Conservation (phyloP, 768 basidiomycete genomes). For the Termitomyces sp. region DNA sequence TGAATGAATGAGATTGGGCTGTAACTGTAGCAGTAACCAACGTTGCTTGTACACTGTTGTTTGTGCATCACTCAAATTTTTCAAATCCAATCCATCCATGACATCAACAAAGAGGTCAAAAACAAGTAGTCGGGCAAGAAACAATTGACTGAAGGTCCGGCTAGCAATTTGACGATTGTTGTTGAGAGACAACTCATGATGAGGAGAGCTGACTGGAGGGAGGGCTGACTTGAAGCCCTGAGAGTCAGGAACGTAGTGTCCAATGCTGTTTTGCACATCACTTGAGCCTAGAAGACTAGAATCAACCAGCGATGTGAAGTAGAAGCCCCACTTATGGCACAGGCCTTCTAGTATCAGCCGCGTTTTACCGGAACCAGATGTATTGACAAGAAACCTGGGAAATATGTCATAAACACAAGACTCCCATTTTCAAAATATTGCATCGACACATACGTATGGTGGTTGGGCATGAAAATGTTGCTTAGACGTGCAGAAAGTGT, state of each 20-base stretch:
- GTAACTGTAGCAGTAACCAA: conserved; percentile 38
- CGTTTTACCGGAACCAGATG: conserved; percentile 43
- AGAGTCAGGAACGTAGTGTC: conserved; percentile 29
- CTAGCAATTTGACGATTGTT: conserved; percentile 31
- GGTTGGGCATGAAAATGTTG: conserved; percentile 38
- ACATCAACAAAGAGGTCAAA: conserved; percentile 31
- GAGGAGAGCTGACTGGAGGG: conserved; percentile 23
- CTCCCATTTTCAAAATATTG: not conserved
- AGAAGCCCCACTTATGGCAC: conserved; percentile 40
- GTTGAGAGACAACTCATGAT: conserved; percentile 25
- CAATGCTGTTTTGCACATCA: conserved; percentile 36
- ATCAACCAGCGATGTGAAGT: conserved; percentile 40
- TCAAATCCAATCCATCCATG: conserved; percentile 17
- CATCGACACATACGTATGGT: conserved; percentile 30
- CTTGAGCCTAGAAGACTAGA: conserved; percentile 37
- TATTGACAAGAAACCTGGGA: conserved; percentile 38
- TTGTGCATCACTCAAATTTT: conserved; percentile 7
- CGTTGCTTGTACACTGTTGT: conserved; percentile 21
- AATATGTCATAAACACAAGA: not conserved
- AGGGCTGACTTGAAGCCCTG: conserved; percentile 24
- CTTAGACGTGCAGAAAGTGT: conserved; percentile 25
- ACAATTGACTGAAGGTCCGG: conserved; percentile 29
- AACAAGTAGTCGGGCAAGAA: conserved; percentile 35
- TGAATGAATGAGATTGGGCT: conserved; percentile 28
- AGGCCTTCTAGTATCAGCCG: conserved; percentile 38